A percentile compares a stretch with the other conserved stretches of the same genome.
phyloP scores from a whole-genome alignment of 768 basidiomycete species.

The Strobilomyces confusus region DNA sequence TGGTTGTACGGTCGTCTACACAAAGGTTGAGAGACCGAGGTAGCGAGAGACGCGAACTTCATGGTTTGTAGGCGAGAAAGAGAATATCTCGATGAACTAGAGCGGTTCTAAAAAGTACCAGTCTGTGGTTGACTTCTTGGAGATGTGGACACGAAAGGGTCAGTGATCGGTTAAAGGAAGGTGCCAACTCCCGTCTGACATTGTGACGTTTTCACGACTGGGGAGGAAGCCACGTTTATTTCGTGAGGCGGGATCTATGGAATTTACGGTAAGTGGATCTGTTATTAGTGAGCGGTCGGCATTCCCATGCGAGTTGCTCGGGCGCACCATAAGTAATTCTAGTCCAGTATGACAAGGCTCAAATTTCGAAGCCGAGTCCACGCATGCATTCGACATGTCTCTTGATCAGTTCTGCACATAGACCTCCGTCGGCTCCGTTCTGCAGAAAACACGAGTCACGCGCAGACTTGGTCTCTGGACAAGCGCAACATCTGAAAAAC shows the following conservation, averaged over 20 bases:
- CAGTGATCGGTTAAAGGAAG: too few species aligned
- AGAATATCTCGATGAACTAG: too few species aligned
- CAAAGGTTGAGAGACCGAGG: too few species aligned
- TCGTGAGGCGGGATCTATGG: neutral
- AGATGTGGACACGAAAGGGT: too few species aligned
- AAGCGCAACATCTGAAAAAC: constrained; percentile 84
- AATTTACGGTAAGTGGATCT: neutral
- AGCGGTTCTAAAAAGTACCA: too few species aligned
- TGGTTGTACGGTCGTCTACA: too few species aligned
- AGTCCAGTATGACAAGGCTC: constrained; percentile 7
- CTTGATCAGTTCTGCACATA: constrained; percentile 77
- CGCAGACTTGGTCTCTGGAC: constrained; percentile 87
- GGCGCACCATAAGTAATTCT: neutral
- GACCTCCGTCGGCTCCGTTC: constrained; percentile 59
- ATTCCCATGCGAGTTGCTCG: neutral
- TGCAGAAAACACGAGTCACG: constrained; percentile 94
- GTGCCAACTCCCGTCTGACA: neutral
- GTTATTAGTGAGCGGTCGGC: neutral
- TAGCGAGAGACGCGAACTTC: too few species aligned
- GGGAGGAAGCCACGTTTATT: neutral
- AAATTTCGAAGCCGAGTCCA: constrained; percentile 82
- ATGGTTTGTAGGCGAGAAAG: too few species aligned
- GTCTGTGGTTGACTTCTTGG: too few species aligned
- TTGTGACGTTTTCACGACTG: neutral
- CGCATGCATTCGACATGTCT: constrained; percentile 91